Conservation (phyloP, 306 rosid genomes). For the Herpetospermum pedunculosum region DNA sequence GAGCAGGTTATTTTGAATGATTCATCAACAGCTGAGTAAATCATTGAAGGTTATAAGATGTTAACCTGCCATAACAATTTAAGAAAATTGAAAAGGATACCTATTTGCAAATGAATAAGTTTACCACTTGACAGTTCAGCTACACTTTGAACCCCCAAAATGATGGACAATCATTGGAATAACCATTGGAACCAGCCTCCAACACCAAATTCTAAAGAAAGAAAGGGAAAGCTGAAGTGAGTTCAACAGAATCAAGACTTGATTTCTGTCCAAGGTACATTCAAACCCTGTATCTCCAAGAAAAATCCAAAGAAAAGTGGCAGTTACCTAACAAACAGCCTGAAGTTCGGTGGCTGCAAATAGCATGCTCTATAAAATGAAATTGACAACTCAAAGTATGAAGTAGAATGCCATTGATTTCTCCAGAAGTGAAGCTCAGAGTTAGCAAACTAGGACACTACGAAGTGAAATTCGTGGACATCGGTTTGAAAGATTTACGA, state of each 20-base stretch:
- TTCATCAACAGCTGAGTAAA: not conserved
- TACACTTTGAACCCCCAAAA: not conserved
- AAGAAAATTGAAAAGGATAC: not conserved
- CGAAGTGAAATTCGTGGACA: not conserved
- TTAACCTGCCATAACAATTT: not conserved
- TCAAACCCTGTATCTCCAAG: not conserved
- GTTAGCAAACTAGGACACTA: too few relatives aligned
- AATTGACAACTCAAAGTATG: not conserved
- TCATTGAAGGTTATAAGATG: not conserved
- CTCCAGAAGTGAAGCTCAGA: not conserved
- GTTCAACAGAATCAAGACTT: not conserved
- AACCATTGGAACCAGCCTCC: not conserved
- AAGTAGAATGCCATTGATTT: not conserved
- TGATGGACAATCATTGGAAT: not conserved
- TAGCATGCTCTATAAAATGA: not conserved
- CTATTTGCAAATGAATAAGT: not conserved
- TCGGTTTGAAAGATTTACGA: not conserved
- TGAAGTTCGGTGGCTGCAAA: not conserved
- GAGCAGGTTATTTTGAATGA: not conserved
- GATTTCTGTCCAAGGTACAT: not conserved
- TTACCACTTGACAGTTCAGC: not conserved
- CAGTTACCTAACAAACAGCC: not conserved
- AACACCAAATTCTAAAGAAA: not conserved
- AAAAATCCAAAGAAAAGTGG: not conserved
- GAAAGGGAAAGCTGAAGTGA: not conserved